Conservation (phyloP, 176 grass and related monocot genomes). For the Aegilops umbellulata region DNA sequence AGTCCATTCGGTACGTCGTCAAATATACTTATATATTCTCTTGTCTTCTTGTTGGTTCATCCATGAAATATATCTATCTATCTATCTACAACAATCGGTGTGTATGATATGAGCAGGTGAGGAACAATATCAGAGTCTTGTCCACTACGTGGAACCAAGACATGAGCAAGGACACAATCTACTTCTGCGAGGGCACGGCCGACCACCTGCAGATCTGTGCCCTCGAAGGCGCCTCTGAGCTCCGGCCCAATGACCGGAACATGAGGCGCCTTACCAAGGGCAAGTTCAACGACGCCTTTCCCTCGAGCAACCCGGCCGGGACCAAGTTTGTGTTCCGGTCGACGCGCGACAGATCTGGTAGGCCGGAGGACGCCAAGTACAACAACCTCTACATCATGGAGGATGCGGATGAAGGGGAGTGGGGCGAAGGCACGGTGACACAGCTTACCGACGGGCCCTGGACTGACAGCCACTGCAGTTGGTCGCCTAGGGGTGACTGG, state of each 20-base stretch:
- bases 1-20: no score
- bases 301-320: conserved; percentile 2
- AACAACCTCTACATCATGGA: conserved; percentile 46
- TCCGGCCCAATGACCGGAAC: background rate
- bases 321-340: conserved; percentile 38
- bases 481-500: conserved; percentile 46
- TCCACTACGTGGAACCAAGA: no score
- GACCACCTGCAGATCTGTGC: no score
- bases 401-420: conserved; percentile 27
- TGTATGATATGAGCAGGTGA: no score
- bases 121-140: no score
- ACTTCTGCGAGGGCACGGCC: no score
- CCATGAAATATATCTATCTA: no score
- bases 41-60: no score
- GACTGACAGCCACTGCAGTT: conserved; percentile 43
- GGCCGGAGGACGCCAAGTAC: background rate
- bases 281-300: conserved; percentile 23
- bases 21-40: no score
- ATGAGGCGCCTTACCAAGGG: background rate
- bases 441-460: conserved; percentile 2
- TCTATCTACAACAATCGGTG: no score
- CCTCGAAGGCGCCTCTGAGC: background rate
- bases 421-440: background rate
- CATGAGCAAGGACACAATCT: no score
- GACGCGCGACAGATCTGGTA: background rate